A percentile compares a stretch with the other conserved stretches of the same genome.
These are phyloP conservation scores for Tulasnella sp. DNA, from an alignment of 768 basidiomycete genomes.

Conservation along the genomic window DNA sequence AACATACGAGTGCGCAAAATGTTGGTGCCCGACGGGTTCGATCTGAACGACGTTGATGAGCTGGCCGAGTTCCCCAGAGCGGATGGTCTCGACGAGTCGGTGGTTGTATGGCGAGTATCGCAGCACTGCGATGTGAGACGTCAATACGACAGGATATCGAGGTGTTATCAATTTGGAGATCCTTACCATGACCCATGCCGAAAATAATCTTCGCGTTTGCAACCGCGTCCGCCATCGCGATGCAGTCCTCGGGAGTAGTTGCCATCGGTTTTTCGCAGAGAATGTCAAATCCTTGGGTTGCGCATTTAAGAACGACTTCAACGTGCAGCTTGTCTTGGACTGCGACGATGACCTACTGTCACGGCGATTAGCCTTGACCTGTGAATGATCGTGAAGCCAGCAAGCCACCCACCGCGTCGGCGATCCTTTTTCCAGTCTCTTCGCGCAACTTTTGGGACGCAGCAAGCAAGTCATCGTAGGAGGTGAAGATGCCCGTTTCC, in stretches of 20 bases:
- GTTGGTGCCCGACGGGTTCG: slow-evolving; percentile 82
- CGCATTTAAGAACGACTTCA: slow-evolving; percentile 70
- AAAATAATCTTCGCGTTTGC: slow-evolving; percentile 69
- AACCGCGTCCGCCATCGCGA: slow-evolving; percentile 69
- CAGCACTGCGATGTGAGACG: slow-evolving; percentile 52
- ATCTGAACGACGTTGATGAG: slow-evolving; percentile 80
- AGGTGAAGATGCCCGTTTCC: slow-evolving; percentile 61
- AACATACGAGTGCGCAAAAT: slow-evolving; percentile 88
- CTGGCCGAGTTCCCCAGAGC: slow-evolving; percentile 65
- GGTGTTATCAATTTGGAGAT: not conserved
- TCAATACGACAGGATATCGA: not conserved
- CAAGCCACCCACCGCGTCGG: slow-evolving; percentile 60
- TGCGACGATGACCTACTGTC: slow-evolving; percentile 49
- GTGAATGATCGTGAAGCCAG: no score
- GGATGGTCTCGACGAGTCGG: slow-evolving; percentile 65
- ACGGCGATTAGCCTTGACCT: not conserved
- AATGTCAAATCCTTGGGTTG: slow-evolving; percentile 79
- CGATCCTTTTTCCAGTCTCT: slow-evolving; percentile 64
- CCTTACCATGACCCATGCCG: slow-evolving; percentile 79
- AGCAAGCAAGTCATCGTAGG: slow-evolving; percentile 66
- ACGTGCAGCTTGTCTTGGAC: slow-evolving; percentile 79
- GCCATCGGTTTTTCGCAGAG: slow-evolving; percentile 94
- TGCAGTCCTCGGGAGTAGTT: slow-evolving; percentile 64
- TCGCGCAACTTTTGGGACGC: slow-evolving; percentile 65
- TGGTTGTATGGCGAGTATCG: slow-evolving; percentile 81